Conservation (phyloP, 129 eudicot species). For the Flaveria ramosissima region DNA sequence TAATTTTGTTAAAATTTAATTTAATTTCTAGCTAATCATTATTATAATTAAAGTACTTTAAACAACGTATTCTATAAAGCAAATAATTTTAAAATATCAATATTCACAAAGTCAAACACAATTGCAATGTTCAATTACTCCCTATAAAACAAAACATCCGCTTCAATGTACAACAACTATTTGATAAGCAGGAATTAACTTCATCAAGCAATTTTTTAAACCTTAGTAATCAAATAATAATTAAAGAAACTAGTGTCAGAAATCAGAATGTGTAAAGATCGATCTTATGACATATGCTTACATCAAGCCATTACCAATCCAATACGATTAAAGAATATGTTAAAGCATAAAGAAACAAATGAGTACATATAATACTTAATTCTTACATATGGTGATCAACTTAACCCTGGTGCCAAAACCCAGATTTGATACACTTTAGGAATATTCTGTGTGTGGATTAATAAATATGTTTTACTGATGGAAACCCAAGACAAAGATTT, state of each 20-base stretch:
- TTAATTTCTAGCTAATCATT: too few species aligned
- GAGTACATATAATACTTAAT: constrained; percentile 4
- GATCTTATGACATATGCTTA: not conserved
- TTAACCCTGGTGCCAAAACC: constrained; percentile 25
- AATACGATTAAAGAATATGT: not conserved
- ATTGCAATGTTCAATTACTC: too few species aligned
- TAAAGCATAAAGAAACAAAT: constrained; percentile 9
- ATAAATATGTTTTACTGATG: constrained; percentile 11
- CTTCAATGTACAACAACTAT: not conserved
- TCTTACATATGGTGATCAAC: constrained; percentile 18
- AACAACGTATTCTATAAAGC: too few species aligned
- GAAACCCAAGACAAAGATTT: constrained; percentile 14
- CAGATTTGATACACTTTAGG: constrained; percentile 34
- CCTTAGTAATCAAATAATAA: not conserved
- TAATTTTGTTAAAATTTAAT: too few species aligned
- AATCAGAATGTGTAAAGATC: not conserved
- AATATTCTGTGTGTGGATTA: constrained; percentile 30
- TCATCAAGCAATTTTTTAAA: not conserved
- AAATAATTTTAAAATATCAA: too few species aligned
- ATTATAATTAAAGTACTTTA: too few species aligned
- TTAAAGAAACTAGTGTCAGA: not conserved
- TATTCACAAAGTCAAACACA: too few species aligned
- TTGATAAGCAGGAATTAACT: not conserved
- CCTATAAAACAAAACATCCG: too few species aligned
- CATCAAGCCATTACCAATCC: constrained; percentile 16